Evolutionary conservation across 441 rosid genomes (phyloP), one percentile per base, ranked within the genome.

Genomic region (Syzygium syzygioides): DNA sequence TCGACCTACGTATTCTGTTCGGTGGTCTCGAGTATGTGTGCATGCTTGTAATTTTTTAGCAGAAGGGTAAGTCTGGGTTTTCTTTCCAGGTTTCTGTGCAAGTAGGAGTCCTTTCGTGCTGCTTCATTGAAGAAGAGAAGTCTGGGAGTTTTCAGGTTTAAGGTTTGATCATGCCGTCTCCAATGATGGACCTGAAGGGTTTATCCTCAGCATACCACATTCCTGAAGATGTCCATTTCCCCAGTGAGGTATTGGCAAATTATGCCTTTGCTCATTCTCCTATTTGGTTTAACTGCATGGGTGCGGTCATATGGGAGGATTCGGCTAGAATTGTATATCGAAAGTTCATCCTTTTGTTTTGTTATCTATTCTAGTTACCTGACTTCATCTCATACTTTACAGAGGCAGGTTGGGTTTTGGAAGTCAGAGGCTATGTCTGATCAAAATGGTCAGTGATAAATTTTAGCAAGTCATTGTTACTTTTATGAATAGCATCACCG

Each of bases 351-450:
- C 37, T 87, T 23, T 59, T 59, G 20, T 54, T 68, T 85, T 14
- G 32, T 86, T 68, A 23, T 50, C 34, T 55, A 30, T 87, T 41
- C 62, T 41, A 85, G 15, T 85, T n/a, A 7, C 80, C 71, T 25
- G 71, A 86, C 87, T 48, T 48, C 89, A 86, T 57, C 89, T 79
- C 86, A 53, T 86, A 84, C 37, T 23, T 93, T 87, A 89, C 94
- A 92, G 94, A 90, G 93, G 89, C 93, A 92, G 90, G 91, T 93
- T 45, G 92, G 95, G 41, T 93, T 93, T 89, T 92, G 94, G 95
- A 94, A 90, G 90, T 89, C 93, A 25, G 93, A 93, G 68, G 57
- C 90, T 57, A 48, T 89, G 88, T 90, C 88, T 84, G 93, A 90
- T 90, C 93, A 87, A 57, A 88, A 87, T 71, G 94, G 95, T 93